Base-by-base conservation (phyloP, 495 filamentous ascomycete species). In the Umbilicaria muhlenbergii region DNA sequence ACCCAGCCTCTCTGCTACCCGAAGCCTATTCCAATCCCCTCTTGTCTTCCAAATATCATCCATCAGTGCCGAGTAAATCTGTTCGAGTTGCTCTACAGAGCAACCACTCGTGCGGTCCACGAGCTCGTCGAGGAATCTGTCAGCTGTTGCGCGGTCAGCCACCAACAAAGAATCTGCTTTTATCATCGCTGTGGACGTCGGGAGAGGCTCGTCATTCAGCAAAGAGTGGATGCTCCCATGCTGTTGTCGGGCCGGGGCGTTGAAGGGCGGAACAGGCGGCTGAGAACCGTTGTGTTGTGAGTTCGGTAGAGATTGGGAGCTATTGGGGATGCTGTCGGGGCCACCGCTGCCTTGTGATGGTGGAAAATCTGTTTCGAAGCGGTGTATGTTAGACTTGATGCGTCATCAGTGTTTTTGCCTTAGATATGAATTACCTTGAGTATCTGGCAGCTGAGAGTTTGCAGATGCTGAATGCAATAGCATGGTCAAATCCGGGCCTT, bases 61-160 rank as follows among this genome's bases (percentile, higher is more conserved):
- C 89, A 95, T 95, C 53, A 94, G 62, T 44, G 75, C 77, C n/a
- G 87, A 77, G 56, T 86, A 84, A 56, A 93, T 75, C 58, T 94
- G 88, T 64, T 96, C 89, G 24, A 98, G 68, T 58, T 98, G 92
- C 62, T 96, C 91, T 34, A 98, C 78, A 2, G 76, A 81, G 62
- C 77, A 87, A 0, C 87, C 87, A 35, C 79, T 80, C 7, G 82
- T 83, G 28, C 71, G 68, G 13, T 71, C 58, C 0, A 75, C 73
- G 16, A 94, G 59, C 21, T 69, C 57, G 0, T 65, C 51, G 41
- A 81, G 69, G 32, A 93, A 68, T 12, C 65, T 52, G 10, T 69
- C 55, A 34, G 83, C 56, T 33, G 68, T 62, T 0, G 52, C 45
- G 8, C 71, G 66, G 52, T 87, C 75, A 35, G 87, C 45, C 31